These are phyloP conservation scores for Vitis rupestris DNA, from an alignment of 164 flowering plant species.

Conservation along the genomic window DNA sequence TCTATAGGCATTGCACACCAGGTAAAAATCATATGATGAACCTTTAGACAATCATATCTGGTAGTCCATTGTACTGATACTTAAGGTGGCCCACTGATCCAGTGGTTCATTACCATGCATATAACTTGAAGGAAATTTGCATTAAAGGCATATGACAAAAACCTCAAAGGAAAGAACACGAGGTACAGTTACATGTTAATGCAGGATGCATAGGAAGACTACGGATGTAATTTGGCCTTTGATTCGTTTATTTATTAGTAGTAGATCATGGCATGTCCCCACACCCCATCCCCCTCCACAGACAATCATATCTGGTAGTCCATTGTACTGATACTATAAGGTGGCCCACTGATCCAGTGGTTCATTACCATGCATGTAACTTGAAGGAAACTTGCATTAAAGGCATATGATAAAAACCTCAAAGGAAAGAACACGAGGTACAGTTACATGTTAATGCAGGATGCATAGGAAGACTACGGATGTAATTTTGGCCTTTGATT, in stretches of 20 bases:
- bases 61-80: neutral
- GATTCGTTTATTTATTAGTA: too few species aligned
- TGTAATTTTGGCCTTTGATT: too few species aligned
- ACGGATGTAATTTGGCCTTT: too few species aligned
- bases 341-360: neutral
- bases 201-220: neutral
- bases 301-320: too few species aligned
- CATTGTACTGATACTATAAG: neutral
- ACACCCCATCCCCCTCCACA: too few species aligned
- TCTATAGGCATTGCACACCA: too few species aligned
- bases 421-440: neutral
- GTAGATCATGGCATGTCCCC: too few species aligned
- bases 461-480: neutral
- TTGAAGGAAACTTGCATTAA: neutral
- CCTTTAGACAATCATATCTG: neutral
- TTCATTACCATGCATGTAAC: neutral
- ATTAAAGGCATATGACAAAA: neutral
- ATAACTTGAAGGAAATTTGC: neutral
- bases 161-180: neutral
- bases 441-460: neutral
- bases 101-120: neutral
- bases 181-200: neutral
- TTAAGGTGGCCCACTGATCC: neutral
- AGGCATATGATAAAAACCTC: neutral
- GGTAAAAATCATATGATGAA: neutral